Conservation (phyloP, 805 yeast species). For the Candida qinlingensis region DNA sequence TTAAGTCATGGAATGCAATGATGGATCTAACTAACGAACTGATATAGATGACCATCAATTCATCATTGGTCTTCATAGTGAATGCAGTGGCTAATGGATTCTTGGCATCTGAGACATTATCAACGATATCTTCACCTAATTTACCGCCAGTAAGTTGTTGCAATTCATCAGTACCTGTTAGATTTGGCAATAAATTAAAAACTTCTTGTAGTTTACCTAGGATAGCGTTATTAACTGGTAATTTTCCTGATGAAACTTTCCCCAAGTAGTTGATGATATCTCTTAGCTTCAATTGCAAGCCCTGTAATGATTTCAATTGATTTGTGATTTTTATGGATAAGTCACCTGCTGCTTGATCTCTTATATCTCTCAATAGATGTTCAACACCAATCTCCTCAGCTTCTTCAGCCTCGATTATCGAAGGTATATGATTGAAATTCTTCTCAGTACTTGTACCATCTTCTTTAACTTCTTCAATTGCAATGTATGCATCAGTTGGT, state of each 20-base stretch:
- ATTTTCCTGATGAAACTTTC: conserved; percentile 60
- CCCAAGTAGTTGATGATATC: conserved; percentile 76
- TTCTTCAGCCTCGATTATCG: conserved; percentile 92
- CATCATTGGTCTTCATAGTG: conserved; percentile 91
- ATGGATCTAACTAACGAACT: conserved; percentile 88
- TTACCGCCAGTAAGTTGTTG: conserved; percentile 9
- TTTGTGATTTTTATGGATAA: conserved; percentile 82
- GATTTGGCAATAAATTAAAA: conserved; percentile 86
- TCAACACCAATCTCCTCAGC: conserved; percentile 99
- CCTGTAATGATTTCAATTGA: conserved; percentile 83
- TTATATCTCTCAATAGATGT: conserved; percentile 86
- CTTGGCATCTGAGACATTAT: conserved; percentile 27
- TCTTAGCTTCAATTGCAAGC: conserved; percentile 70
- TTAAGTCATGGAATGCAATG: conserved; percentile 92
- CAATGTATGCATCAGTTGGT: conserved; percentile 92
- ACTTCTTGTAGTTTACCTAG: conserved; percentile 92
- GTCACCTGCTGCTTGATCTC: conserved; percentile 95
- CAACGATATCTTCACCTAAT: conserved; percentile 15
- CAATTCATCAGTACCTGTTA: conserved; percentile 36
- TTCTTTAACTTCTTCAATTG: conserved; percentile 91
- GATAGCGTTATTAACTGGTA: conserved; percentile 87
- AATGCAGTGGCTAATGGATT: conserved; percentile 72
- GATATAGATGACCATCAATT: conserved; percentile 88
- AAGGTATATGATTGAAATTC: conserved; percentile 90
- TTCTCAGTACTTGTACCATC: conserved; percentile 92